These are phyloP conservation scores for Microstegium vimineum DNA, from an alignment of 176 grass and related monocot genomes.

Conservation along the genomic window DNA sequence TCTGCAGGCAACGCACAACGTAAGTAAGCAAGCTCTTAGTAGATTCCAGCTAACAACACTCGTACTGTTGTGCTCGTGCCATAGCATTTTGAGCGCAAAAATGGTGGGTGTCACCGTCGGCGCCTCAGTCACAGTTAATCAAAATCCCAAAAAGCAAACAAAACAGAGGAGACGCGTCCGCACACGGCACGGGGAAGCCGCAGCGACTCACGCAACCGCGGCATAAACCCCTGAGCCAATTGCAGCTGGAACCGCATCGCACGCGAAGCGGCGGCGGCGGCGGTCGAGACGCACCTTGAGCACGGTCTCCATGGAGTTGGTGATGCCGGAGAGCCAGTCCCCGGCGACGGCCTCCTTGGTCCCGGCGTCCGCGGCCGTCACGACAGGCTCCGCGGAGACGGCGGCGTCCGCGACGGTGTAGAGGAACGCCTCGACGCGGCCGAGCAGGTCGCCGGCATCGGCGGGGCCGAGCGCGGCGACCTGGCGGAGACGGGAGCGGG, in stretches of 20 bases:
- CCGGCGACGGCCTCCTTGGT: background rate
- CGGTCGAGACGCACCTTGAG: slow-evolving; percentile 54
- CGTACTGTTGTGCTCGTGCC: background rate
- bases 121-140: background rate
- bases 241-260: background rate
- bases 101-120: background rate
- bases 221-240: background rate
- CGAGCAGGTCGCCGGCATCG: slow-evolving; percentile 49
- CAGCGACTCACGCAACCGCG: background rate
- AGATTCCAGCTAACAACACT: background rate
- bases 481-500: slow-evolving; percentile 11
- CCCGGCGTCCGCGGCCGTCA: background rate
- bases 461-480: slow-evolving; percentile 28
- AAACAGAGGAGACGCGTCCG: background rate
- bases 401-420: slow-evolving; percentile 87
- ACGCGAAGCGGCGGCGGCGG: background rate
- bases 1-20: background rate
- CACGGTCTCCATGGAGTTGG: slow-evolving; percentile 81
- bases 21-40: background rate
- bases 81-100: background rate
- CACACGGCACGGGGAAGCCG: background rate
- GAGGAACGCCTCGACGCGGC: slow-evolving; percentile 66
- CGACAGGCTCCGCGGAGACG: slow-evolving; percentile 31
- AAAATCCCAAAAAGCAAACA: background rate
- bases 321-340: slow-evolving; percentile 87